Conservation (phyloP, 306 rosid species). For the Chamaecrista fasciculata region DNA sequence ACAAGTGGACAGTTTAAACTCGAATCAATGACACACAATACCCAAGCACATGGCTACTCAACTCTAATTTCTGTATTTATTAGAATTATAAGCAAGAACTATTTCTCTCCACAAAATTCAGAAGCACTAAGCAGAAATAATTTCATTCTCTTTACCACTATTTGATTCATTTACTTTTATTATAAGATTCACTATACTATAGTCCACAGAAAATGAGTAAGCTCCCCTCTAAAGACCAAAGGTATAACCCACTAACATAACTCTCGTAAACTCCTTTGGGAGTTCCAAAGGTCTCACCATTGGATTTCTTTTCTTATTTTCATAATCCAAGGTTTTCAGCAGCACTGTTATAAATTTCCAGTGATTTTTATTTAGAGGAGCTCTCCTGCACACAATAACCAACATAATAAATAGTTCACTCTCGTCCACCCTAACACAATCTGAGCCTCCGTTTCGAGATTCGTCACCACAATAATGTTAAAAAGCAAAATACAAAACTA, state of each 20-base stretch:
- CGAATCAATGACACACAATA: constrained; percentile 8
- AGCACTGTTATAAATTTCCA: constrained; percentile 6
- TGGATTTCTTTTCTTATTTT: not conserved
- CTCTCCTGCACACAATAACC: constrained; percentile 13
- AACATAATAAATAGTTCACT: not conserved
- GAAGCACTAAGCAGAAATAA: not conserved
- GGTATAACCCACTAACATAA: not conserved
- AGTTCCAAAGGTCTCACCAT: not conserved
- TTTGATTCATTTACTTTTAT: constrained; percentile 6
- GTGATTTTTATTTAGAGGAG: constrained; percentile 7
- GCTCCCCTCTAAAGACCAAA: constrained; percentile 12
- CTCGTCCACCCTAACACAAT: not conserved
- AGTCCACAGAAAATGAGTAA: constrained; percentile 1
- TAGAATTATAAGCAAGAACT: not conserved
- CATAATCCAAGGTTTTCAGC: constrained; percentile 17
- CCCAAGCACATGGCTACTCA: constrained; percentile 4
- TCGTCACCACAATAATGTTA: not conserved
- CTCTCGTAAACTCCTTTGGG: not conserved
- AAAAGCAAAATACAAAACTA: constrained; percentile 20
- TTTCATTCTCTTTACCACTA: not conserved
- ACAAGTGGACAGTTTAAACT: not conserved
- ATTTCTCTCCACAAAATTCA: constrained; percentile 17
- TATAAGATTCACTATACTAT: not conserved
- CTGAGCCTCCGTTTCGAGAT: not conserved
- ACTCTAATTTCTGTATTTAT: not conserved